A percentile compares a stretch with the other conserved stretches of the same genome.
Evolutionary conservation across 495 filamentous ascomycete genomes (phyloP).

Genomic region (Penicillium longicatenatum): DNA sequence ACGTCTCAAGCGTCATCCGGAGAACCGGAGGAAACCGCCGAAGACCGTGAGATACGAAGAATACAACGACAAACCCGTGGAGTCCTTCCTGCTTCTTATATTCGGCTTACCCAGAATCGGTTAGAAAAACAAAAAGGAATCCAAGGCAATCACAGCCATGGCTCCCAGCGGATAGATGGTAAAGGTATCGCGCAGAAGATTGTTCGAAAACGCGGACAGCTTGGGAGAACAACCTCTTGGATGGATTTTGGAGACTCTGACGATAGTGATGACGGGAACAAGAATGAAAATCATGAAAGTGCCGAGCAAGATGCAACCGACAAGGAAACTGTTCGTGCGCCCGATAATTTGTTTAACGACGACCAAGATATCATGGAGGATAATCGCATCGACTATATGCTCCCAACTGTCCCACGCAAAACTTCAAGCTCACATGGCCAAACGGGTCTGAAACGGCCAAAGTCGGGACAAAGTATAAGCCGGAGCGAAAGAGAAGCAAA

Average conservation of each 20-base stretch:
- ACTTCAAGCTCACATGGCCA: conserved; percentile 20
- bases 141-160: conserved; percentile 24
- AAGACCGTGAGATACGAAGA: conserved; percentile 37
- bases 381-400: conserved; percentile 60
- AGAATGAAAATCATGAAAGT: neutral
- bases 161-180: conserved; percentile 27
- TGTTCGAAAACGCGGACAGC: conserved; percentile 25
- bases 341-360: neutral
- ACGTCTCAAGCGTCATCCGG: conserved; percentile 17
- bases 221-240: conserved; percentile 20
- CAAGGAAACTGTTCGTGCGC: conserved; percentile 6
- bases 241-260: conserved; percentile 53
- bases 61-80: conserved; percentile 67
- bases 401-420: conserved; percentile 38
- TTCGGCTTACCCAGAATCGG: conserved; percentile 59
- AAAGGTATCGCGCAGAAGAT: conserved; percentile 51
- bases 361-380: conserved; percentile 54
- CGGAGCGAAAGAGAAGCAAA: conserved; percentile 25
- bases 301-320: conserved; percentile 7
- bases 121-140: conserved; percentile 34
- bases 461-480: conserved; percentile 13
- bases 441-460: conserved; percentile 46
- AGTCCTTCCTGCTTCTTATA: conserved; percentile 89
- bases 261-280: conserved; percentile 51
- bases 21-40: conserved; percentile 16